Percentiles rank a stretch among this genome's conserved stretches.
These are phyloP conservation scores for Fusarium musae DNA, from an alignment of 2,329 filamentous ascomycete species.

Conservation along the genomic window DNA sequence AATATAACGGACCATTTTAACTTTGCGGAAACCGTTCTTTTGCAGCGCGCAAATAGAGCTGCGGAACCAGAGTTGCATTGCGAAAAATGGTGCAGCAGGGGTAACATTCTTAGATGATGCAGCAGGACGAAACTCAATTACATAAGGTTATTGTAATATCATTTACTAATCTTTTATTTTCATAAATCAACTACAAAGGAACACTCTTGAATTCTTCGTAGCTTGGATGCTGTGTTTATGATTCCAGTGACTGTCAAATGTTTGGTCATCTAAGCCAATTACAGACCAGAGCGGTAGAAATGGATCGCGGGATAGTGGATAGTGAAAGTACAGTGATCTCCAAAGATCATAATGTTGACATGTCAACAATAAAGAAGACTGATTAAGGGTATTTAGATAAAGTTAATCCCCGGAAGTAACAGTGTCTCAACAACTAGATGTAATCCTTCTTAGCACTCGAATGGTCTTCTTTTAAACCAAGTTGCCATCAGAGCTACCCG, in stretches of 20 bases:
- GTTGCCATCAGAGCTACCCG: neutral
- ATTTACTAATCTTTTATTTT: neutral
- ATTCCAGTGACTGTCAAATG: neutral
- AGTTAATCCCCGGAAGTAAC: too few species aligned
- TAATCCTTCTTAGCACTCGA: too few species aligned
- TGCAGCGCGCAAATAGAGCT: neutral
- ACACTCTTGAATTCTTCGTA: neutral
- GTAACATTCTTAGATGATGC: neutral
- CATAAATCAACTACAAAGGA: accelerated
- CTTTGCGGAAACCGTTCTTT: accelerated
- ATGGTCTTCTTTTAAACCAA: too few species aligned
- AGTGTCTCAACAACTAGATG: too few species aligned
- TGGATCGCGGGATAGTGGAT: neutral
- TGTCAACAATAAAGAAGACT: too few species aligned
- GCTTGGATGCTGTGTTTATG: neutral
- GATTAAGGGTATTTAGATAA: too few species aligned
- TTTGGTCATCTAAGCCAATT: neutral
- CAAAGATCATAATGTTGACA: too few species aligned
- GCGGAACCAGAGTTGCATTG: neutral
- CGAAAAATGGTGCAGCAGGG: neutral
- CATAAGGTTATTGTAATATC: accelerated
- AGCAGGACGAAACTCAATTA: neutral
- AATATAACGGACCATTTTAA: neutral
- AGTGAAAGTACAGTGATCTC: accelerated
- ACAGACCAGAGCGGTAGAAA: neutral